Evolutionary conservation across 352 stramenopile genomes (phyloP).

Genomic region (Pythium phragmiticola): DNA sequence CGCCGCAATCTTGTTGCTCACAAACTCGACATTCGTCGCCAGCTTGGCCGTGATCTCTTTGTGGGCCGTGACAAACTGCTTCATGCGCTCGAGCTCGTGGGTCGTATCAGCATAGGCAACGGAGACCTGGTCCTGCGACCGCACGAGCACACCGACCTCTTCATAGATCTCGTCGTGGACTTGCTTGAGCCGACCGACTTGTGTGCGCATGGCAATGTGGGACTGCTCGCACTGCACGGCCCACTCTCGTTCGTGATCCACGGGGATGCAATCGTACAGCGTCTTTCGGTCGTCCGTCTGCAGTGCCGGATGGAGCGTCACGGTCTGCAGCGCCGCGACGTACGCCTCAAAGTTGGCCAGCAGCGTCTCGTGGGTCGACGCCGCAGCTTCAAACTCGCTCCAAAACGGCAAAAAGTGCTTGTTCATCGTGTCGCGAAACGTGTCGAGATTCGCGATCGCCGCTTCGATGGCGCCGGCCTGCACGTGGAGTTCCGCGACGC

Average conservation of each 20-base stretch:
- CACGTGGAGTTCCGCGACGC: conserved; percentile 53
- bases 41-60: conserved; percentile 62
- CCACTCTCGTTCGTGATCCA: conserved; percentile 83
- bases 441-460: conserved; percentile 75
- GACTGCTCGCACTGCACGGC: conserved; percentile 75
- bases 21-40: conserved; percentile 58
- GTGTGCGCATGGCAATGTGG: conserved; percentile 55
- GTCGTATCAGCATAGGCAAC: conserved; percentile 45
- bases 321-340: conserved; percentile 47
- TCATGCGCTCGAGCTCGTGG: conserved; percentile 51
- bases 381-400: conserved; percentile 64
- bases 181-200: conserved; percentile 63
- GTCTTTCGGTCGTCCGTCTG: conserved; percentile 57
- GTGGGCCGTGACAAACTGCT: conserved; percentile 44
- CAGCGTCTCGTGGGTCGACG: conserved; percentile 53
- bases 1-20: conserved; percentile 65
- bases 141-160: conserved; percentile 57
- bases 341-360: conserved; percentile 73
- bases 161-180: conserved; percentile 66
- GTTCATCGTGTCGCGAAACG: conserved; percentile 70
- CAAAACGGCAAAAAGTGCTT: conserved; percentile 84
- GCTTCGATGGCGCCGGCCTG: conserved; percentile 71
- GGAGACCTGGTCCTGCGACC: conserved; percentile 40
- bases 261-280: conserved; percentile 76
- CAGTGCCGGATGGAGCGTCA: conserved; percentile 68